A percentile compares a stretch with the other conserved stretches of the same genome.
phyloP scores from a whole-genome alignment of 495 filamentous ascomycete species.

The Hypoxylon perforatum region DNA sequence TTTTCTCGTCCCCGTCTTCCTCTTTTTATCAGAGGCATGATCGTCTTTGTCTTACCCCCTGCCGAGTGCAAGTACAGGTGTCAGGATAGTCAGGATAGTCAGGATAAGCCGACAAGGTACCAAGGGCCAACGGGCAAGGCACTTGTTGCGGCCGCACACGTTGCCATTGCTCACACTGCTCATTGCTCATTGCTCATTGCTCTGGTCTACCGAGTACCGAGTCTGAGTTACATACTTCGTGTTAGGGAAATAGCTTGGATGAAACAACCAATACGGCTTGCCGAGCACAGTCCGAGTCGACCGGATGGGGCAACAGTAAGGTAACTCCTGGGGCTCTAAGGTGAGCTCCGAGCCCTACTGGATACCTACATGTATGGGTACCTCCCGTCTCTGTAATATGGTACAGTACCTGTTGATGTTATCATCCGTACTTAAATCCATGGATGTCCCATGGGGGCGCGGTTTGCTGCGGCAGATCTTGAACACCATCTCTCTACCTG shows the following conservation, averaged over 20 bases:
- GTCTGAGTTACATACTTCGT: slow-evolving; percentile 2
- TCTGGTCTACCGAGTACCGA: slow-evolving; percentile 1
- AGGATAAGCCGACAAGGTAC: slow-evolving; percentile 25
- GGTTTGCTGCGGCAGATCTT: slow-evolving; percentile 35
- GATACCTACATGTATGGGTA: slow-evolving; percentile 3
- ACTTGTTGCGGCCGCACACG: slow-evolving; percentile 5
- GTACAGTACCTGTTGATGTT: too few species aligned
- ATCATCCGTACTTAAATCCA: too few species aligned
- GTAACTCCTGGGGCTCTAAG: neutral
- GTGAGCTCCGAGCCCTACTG: slow-evolving; percentile 20
- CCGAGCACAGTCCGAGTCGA: slow-evolving; percentile 35
- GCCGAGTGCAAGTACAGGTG: slow-evolving; percentile 21
- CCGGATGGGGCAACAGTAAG: slow-evolving; percentile 24
- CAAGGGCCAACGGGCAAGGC: slow-evolving; percentile 1
- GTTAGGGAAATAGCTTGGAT: slow-evolving; percentile 6
- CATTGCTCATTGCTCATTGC: slow-evolving; percentile 7
- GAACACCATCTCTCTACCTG: neutral
- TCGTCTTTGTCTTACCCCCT: slow-evolving; percentile 36
- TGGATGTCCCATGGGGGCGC: slow-evolving; percentile 10
- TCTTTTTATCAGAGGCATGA: slow-evolving; percentile 22
- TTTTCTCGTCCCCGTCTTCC: neutral
- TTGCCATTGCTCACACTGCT: too few species aligned
- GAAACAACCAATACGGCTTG: slow-evolving; percentile 35
- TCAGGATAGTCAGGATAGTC: too few species aligned
- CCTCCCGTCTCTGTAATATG: neutral